Percentiles rank a stretch among this genome's conserved stretches.
These are phyloP conservation scores for Aureoboletus auriporus DNA, from an alignment of 768 basidiomycete genomes.

Conservation along the genomic window DNA sequence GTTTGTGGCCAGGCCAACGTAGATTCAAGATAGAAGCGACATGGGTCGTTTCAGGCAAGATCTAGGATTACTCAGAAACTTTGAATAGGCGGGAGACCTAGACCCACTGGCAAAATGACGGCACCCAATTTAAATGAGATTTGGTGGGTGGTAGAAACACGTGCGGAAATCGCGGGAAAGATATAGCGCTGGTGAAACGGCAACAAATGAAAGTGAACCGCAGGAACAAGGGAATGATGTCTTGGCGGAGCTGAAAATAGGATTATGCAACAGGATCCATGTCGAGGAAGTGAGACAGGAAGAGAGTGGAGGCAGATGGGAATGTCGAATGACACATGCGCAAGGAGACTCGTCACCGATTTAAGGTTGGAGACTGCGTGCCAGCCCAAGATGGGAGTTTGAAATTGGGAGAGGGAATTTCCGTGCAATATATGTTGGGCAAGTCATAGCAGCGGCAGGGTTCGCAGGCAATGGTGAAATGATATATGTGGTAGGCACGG, in stretches of 20 bases:
- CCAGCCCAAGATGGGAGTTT: constrained; percentile 9
- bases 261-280: constrained; percentile 15
- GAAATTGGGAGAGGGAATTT: constrained; percentile 20
- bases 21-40: too few species aligned
- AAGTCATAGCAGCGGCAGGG: neutral
- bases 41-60: too few species aligned
- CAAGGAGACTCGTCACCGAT: constrained; percentile 4
- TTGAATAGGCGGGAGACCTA: too few species aligned
- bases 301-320: constrained; percentile 6
- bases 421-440: constrained; percentile 9
- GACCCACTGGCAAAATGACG: too few species aligned
- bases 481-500: constrained; percentile 13
- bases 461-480: constrained; percentile 10
- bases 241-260: too few species aligned
- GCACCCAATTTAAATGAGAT: neutral
- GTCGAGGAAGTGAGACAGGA: constrained; percentile 21
- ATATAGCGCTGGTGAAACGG: constrained; percentile 4
- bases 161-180: constrained; percentile 7
- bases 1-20: too few species aligned
- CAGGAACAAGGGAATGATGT: neutral
- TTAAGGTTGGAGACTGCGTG: constrained; percentile 15
- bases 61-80: too few species aligned
- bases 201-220: constrained; percentile 2
- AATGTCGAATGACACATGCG: constrained; percentile 2
- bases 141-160: neutral